These are phyloP conservation scores for Pistacia vera DNA, from an alignment of 345 rosid genomes.

Conservation along the genomic window DNA sequence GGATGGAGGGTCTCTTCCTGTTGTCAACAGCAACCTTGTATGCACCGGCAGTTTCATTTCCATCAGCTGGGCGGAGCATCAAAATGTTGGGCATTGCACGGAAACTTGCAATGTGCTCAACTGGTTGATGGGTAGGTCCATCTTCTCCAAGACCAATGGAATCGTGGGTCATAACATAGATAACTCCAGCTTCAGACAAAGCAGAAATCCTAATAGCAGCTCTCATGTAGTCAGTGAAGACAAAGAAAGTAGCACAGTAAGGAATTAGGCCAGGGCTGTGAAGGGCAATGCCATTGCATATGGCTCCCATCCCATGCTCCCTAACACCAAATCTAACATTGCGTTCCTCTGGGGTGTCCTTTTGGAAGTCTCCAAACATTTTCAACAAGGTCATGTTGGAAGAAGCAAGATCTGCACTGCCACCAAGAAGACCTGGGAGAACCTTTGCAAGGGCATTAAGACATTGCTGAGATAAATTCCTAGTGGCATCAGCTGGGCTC, in stretches of 20 bases:
- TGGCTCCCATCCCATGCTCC: conserved; percentile 98
- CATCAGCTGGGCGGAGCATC: conserved; percentile 99
- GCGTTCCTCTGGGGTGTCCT: conserved; percentile 88
- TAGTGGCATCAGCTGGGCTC: conserved; percentile 89
- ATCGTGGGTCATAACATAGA: conserved; percentile 98
- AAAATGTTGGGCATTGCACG: conserved; percentile 97
- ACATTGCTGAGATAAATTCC: conserved; percentile 88
- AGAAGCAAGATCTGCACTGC: conserved; percentile 98
- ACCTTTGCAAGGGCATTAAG: conserved; percentile 83
- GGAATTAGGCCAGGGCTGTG: conserved; percentile 95
- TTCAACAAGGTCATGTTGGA: conserved; percentile 97
- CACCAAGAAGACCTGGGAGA: conserved; percentile 92
- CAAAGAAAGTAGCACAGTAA: conserved; percentile 99
- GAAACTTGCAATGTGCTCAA: conserved; percentile 97
- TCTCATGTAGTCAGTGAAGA: conserved; percentile 99
- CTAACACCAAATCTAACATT: conserved; percentile 94
- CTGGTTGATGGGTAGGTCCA: conserved; percentile 99
- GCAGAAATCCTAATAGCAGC: conserved; percentile 96
- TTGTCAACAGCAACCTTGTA: conserved; percentile 81
- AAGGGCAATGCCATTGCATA: conserved; percentile 88
- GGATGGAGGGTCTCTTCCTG: conserved; percentile 82
- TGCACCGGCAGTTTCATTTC: conserved; percentile 96
- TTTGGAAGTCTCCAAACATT: conserved; percentile 88
- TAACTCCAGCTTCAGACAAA: conserved; percentile 81
- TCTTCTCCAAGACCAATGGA: conserved; percentile 99